Evolutionary conservation across 2,329 filamentous ascomycete species (phyloP), one percentile per base, ranked within the genome.

Genomic region (Fusarium irregulare): DNA sequence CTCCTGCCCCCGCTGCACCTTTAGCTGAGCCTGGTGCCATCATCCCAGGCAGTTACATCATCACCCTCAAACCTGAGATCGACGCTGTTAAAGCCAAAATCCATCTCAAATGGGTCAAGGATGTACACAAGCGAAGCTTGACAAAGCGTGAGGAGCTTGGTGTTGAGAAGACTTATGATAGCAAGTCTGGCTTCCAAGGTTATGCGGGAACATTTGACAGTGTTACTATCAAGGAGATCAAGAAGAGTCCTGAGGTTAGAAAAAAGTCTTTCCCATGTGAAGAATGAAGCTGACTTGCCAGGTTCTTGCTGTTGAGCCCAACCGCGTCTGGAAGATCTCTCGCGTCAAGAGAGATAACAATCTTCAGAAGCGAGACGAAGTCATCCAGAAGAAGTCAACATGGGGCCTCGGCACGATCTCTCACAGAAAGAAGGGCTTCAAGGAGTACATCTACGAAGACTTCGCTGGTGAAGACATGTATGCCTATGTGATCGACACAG

Each of bases 51-150:
- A 83, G 82, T 48, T 91, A 88, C 78, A 89, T 90, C 70, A 84
- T 90, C 28, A 87, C 89, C 37, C 88, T 89, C 76, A 87, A 89
- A 75, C 56, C 58, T 0, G 63, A 68, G 20, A 13, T 70, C 11
- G 80, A 80, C 64, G 83, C 81, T 48, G 79, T 80, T 63, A 78
- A 77, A 44, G 76, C 89, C 68, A 77, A 81, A 40, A 77, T 78
- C 27, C 84, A 88, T 74, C 74, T 87, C 58, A 73, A 77, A 28
- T 83, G 81, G 69, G 80, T 88, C 68, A 81, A 81, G 25, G 80
- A 82, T 30, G 77, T 89, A 46, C 81, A 85, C 68, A 86, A 84
- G 75, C 83, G 86, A 66, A 87, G 86, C 71, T 66, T 87, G 18
- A 78, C 76, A 69, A 83, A 83, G 73, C 80, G 84, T 14, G 82